A percentile compares a stretch with the other conserved stretches of the same genome.
These are phyloP conservation scores for Knoxdaviesia capensis DNA, from an alignment of 2,329 filamentous ascomycete genomes.

Conservation along the genomic window DNA sequence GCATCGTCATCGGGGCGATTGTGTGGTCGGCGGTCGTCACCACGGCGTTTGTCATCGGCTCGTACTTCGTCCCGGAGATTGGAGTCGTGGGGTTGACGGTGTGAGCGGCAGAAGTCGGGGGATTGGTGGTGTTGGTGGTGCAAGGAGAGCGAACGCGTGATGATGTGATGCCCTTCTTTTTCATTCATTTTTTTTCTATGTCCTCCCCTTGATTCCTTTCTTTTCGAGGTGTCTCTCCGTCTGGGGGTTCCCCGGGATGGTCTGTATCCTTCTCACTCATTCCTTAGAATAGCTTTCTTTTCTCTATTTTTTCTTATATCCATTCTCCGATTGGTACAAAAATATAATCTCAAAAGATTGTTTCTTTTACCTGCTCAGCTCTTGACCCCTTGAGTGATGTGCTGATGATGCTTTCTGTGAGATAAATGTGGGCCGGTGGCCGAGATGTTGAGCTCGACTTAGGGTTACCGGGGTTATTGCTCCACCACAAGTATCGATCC, in stretches of 20 bases:
- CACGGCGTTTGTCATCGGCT: constrained; percentile 8
- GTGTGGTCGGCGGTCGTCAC: constrained; percentile 10
- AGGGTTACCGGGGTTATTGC: too few species aligned
- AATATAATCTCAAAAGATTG: too few species aligned
- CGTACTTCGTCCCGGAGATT: constrained; percentile 7
- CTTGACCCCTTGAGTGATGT: too few species aligned
- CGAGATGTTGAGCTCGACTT: too few species aligned
- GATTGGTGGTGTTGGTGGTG: too few species aligned
- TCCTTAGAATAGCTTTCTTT: neutral
- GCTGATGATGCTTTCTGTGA: too few species aligned
- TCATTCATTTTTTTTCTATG: neutral
- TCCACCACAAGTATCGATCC: too few species aligned
- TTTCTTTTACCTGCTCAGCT: too few species aligned
- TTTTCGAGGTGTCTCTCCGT: neutral
- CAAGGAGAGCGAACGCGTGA: neutral
- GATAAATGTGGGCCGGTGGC: too few species aligned
- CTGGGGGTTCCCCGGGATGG: neutral
- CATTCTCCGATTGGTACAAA: neutral
- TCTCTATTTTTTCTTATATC: neutral
- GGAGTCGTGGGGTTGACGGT: too few species aligned
- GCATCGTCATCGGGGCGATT: constrained; percentile 10
- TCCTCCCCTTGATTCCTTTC: neutral
- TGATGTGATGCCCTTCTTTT: neutral
- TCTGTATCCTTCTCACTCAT: neutral
- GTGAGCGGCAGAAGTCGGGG: too few species aligned